Conservation (phyloP, 169 alveolate genomes). For the Eimeria maxima region DNA sequence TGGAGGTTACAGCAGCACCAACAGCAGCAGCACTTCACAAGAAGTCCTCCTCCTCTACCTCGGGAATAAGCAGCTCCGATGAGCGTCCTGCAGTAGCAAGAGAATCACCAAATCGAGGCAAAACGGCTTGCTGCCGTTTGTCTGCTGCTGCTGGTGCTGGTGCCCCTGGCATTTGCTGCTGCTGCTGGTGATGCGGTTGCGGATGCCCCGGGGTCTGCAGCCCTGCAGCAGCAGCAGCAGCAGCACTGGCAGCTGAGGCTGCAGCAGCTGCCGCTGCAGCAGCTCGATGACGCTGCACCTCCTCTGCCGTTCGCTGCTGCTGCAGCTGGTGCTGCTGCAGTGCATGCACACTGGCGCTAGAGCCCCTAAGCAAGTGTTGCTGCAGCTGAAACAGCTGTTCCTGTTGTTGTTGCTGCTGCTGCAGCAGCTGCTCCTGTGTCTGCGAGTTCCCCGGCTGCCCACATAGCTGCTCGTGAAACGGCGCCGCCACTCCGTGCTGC, state of each 20-base stretch:
- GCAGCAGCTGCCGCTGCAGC: conserved; percentile 49
- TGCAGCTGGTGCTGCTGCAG: conserved; percentile 65
- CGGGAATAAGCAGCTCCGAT: conserved; percentile 49
- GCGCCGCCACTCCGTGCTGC: conserved; percentile 59
- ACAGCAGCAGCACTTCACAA: conserved; percentile 6
- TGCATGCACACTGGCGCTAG: conserved; percentile 24
- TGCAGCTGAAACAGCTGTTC: conserved; percentile 56
- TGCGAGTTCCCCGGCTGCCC: background rate
- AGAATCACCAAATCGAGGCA: conserved; percentile 8
- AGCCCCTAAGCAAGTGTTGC: conserved; percentile 55
- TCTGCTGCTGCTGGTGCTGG: conserved; percentile 19
- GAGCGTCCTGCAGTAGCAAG: background rate
- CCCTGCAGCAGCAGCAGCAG: background rate
- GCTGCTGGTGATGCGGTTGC: conserved; percentile 39
- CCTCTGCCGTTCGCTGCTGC: conserved; percentile 60
- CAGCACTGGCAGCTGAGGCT: conserved; percentile 17
- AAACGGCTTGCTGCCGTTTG: background rate
- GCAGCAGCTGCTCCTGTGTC: conserved; percentile 39
- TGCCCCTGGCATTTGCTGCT: background rate
- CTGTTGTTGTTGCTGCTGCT: conserved; percentile 72
- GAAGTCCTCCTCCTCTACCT: conserved; percentile 45
- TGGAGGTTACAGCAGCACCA: background rate
- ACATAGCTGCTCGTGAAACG: background rate
- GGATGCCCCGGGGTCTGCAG: background rate
- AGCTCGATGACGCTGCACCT: conserved; percentile 32